phyloP scores from a whole-genome alignment of 257 asterid genomes.

The Schizonepeta tenuifolia region DNA sequence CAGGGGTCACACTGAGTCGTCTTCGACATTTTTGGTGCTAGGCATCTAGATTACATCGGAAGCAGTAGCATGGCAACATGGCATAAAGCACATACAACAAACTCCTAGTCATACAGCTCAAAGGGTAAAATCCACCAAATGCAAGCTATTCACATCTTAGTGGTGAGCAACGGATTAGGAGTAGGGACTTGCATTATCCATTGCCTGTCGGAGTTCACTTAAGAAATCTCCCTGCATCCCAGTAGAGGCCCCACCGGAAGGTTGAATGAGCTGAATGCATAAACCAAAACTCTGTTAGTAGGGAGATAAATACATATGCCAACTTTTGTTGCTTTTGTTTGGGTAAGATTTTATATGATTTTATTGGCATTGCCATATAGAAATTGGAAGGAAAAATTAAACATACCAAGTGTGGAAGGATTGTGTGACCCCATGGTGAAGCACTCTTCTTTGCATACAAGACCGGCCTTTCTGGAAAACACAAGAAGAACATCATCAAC shows the following conservation, averaged over 20 bases:
- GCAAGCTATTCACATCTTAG: constrained; percentile 27
- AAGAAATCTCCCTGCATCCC: constrained; percentile 76
- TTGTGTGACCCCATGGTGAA: constrained; percentile 66
- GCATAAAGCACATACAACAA: constrained; percentile 31
- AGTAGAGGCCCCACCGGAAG: constrained; percentile 51
- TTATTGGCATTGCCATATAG: not conserved
- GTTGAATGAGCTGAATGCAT: constrained; percentile 57
- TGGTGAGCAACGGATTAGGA: constrained; percentile 37
- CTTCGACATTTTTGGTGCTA: constrained; percentile 25
- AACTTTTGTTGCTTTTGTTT: not conserved
- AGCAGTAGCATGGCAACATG: constrained; percentile 16
- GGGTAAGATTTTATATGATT: not conserved
- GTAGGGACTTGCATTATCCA: constrained; percentile 54
- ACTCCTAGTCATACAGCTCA: constrained; percentile 28
- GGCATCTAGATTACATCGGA: constrained; percentile 33
- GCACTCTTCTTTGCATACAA: constrained; percentile 61
- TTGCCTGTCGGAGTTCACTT: constrained; percentile 71
- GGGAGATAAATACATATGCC: not conserved
- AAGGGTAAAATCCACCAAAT: constrained; percentile 34
- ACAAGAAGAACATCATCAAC: constrained; percentile 29
- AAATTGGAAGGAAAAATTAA: constrained; percentile 21
- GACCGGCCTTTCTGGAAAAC: constrained; percentile 73
- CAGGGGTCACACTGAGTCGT: constrained; percentile 29
- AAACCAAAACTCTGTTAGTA: constrained; percentile 15
- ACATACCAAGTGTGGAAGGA: constrained; percentile 84